These are phyloP conservation scores for Paracamarosporium sp. DNA, from an alignment of 2,329 filamentous ascomycete genomes.

Conservation along the genomic window DNA sequence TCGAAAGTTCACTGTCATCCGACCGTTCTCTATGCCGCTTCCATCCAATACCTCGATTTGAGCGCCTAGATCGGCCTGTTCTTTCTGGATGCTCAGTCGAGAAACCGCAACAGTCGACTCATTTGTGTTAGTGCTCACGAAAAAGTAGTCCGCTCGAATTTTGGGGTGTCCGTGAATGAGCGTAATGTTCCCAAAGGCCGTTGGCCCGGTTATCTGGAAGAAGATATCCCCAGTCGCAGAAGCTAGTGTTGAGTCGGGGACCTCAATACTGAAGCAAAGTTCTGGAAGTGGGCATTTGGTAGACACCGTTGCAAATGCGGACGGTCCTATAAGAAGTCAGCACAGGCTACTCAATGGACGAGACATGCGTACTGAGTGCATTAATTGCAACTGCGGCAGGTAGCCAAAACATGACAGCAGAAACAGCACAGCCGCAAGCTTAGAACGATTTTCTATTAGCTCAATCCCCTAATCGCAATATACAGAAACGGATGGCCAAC, in stretches of 20 bases:
- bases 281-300: slow-evolving; percentile 34
- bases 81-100: slow-evolving; percentile 41
- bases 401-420: background rate
- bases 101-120: slow-evolving; percentile 62
- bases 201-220: slow-evolving; percentile 63
- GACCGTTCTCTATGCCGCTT: slow-evolving; percentile 58
- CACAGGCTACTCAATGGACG: background rate
- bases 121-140: slow-evolving; percentile 60
- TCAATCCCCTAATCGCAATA: background rate
- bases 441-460: background rate
- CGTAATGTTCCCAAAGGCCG: slow-evolving; percentile 60
- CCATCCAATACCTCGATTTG: slow-evolving; percentile 60
- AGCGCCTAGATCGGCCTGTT: slow-evolving; percentile 24
- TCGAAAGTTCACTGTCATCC: slow-evolving; percentile 64
- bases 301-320: slow-evolving; percentile 35
- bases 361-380: background rate
- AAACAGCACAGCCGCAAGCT: background rate
- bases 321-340: slow-evolving; percentile 30
- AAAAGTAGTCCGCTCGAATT: slow-evolving; percentile 64
- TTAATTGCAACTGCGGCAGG: background rate
- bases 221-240: slow-evolving; percentile 62
- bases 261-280: slow-evolving; percentile 60
- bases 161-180: slow-evolving; percentile 63
- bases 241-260: slow-evolving; percentile 59
- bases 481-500: background rate